A percentile compares a stretch with the other conserved stretches of the same genome.
These are phyloP conservation scores for Exserohilum turcica DNA, from an alignment of 2,329 filamentous ascomycete species.

Conservation along the genomic window DNA sequence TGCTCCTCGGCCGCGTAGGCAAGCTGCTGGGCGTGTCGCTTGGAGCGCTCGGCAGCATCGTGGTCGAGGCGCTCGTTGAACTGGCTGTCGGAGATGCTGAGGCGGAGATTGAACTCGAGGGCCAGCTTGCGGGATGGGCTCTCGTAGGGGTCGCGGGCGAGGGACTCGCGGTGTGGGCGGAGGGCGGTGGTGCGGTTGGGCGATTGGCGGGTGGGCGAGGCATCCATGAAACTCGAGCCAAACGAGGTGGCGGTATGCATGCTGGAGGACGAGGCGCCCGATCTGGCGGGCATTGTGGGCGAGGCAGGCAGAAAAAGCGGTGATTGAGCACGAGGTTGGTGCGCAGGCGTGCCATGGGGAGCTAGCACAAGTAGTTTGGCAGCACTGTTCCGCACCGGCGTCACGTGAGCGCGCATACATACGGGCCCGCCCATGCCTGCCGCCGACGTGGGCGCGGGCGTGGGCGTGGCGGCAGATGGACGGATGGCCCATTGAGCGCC, in stretches of 20 bases:
- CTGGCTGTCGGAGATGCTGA: constrained; percentile 49
- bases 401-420: constrained; percentile 24
- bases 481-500: no score
- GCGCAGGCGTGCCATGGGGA: constrained; percentile 18
- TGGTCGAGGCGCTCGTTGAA: constrained; percentile 66
- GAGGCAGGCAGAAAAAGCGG: constrained; percentile 8
- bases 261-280: constrained; percentile 41
- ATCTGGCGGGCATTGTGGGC: constrained; percentile 40
- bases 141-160: constrained; percentile 32
- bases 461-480: no score
- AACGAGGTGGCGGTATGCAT: constrained; percentile 44
- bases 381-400: constrained; percentile 6
- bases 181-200: constrained; percentile 34
- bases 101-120: constrained; percentile 51
- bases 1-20: constrained; percentile 69
- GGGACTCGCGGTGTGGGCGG: constrained; percentile 30
- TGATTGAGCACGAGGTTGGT: constrained; percentile 32
- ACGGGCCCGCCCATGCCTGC: constrained; percentile 21
- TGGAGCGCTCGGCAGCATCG: constrained; percentile 66
- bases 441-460: constrained; percentile 6
- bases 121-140: constrained; percentile 45
- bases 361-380: constrained; percentile 16
- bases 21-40: constrained; percentile 68
- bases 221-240: constrained; percentile 38
- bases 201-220: constrained; percentile 41